Percentiles rank a stretch among this genome's conserved stretches.
phyloP scores from a whole-genome alignment of 2,329 filamentous ascomycete species.

The Dactylonectria estremocensis region DNA sequence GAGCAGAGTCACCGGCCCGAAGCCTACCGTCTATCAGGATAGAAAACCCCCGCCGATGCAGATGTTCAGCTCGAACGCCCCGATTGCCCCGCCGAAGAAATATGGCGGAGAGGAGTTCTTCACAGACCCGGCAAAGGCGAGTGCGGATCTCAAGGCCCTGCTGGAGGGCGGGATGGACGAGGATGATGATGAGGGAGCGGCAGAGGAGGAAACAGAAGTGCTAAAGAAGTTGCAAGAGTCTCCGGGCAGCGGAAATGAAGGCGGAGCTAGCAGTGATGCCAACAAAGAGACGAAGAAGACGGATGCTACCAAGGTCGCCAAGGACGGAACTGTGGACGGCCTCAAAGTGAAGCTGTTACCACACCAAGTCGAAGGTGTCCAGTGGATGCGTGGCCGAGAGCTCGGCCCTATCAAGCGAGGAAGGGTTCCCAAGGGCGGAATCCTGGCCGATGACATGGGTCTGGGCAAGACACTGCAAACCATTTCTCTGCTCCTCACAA shows the following conservation, averaged over 20 bases:
- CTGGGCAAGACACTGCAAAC: conserved; percentile 97
- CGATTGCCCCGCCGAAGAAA: conserved; percentile 27
- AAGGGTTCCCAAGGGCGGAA: conserved; percentile 88
- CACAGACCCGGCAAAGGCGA: conserved; percentile 80
- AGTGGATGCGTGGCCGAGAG: conserved; percentile 96
- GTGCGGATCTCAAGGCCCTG: conserved; percentile 84
- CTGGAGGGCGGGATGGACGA: conserved; percentile 86
- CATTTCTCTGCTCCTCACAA: conserved; percentile 88
- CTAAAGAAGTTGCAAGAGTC: conserved; percentile 18
- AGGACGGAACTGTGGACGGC: conserved; percentile 77
- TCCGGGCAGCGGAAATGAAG: conserved; percentile 42
- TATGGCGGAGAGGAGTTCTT: conserved; percentile 70
- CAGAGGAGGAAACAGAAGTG: conserved; percentile 45
- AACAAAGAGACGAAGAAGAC: conserved; percentile 31
- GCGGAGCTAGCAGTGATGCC: conserved; percentile 25
- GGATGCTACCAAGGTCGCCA: conserved; percentile 51
- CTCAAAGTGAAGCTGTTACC: conserved; percentile 90
- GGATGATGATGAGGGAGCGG: conserved; percentile 69
- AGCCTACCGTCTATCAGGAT: conserved; percentile 63
- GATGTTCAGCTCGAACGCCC: conserved; percentile 63
- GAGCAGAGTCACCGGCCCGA: conserved; percentile 63
- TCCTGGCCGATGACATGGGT: conserved; percentile 97
- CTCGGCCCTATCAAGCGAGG: conserved; percentile 87
- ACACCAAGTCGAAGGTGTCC: conserved; percentile 93
- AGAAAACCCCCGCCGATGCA: conserved; percentile 63